These are phyloP conservation scores for Magnolia officinalis DNA, from an alignment of 164 flowering plant genomes.

Conservation along the genomic window DNA sequence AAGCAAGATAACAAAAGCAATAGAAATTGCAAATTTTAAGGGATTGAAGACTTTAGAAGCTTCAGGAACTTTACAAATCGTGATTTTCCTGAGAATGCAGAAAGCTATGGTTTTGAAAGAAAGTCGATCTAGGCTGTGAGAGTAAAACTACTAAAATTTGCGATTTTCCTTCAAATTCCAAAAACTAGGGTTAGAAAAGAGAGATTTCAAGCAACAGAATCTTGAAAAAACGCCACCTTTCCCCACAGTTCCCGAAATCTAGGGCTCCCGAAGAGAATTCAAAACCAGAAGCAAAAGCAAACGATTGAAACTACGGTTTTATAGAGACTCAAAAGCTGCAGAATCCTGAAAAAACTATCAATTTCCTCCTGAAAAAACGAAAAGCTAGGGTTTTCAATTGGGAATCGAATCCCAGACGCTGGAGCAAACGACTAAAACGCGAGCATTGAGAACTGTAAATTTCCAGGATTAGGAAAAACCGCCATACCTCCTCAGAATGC, in stretches of 20 bases:
- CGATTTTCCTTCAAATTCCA: too few relatives aligned
- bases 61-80: background rate
- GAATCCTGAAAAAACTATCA: background rate
- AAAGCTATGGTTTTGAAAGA: background rate
- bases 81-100: background rate
- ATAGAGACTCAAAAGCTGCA: background rate
- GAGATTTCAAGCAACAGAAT: background rate
- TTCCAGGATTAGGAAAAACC: background rate
- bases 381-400: too few relatives aligned
- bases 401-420: too few relatives aligned
- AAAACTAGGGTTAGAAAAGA: background rate
- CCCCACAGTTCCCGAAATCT: background rate
- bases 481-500: background rate
- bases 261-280: background rate
- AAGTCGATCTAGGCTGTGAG: background rate
- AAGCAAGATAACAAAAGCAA: background rate
- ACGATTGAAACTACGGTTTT: background rate
- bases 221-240: background rate
- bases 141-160: background rate
- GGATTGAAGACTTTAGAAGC: background rate
- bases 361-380: background rate
- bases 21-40: background rate
- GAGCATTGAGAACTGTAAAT: background rate
- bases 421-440: background rate
- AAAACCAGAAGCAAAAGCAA: background rate